Evolutionary conservation across 257 asterid species (phyloP), one percentile per base, ranked within the genome.

Genomic region (Jacaranda mimosifolia): DNA sequence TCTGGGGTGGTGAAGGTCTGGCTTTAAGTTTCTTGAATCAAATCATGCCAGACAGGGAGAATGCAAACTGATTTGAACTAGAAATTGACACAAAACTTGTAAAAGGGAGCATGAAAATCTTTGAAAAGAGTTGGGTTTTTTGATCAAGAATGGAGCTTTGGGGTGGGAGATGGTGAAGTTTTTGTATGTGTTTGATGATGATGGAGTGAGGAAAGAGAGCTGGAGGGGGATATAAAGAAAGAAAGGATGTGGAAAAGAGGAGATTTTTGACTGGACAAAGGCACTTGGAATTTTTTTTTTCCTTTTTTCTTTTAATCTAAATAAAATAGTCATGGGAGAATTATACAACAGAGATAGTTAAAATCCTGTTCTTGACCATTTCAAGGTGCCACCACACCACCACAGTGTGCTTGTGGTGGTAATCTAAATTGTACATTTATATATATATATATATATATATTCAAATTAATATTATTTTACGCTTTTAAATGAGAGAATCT

Each of bases 331-430:
- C 12, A 8, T 39, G 43, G 9, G 26, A 70, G 45, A 63, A 65
- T 52, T 48, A 35, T 6, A 51, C 40, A 77, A 75, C 5, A 70
- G 10, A 60, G 73, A 76, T 65, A 49, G 75, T 18, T 19, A 38
- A 58, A 73, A 67, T 55, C 65, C 58, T 32, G 19, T 53, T 62
- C 76, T 49, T 81, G 96, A 87, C 93, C 81, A 49, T 48, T 87
- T 88, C 93, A 87, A 87, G 76, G 57, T 68, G 60, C 48, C 52
- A 19, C 57, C 79, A 35, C 66, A n/a, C 17, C 58, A 57, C 81
- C 45, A 45, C 70, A 59, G 35, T 21, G 48, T 9, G 9, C 46
- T 52, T 79, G 83, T 62, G 68, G 68, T 39, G 55, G 42, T 57
- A 11, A 10, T 19, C 56, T 12, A 57, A 19, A 40, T 5, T 48